phyloP scores from a whole-genome alignment of 352 stramenopile genomes.

The Phytophthora palmivora region DNA sequence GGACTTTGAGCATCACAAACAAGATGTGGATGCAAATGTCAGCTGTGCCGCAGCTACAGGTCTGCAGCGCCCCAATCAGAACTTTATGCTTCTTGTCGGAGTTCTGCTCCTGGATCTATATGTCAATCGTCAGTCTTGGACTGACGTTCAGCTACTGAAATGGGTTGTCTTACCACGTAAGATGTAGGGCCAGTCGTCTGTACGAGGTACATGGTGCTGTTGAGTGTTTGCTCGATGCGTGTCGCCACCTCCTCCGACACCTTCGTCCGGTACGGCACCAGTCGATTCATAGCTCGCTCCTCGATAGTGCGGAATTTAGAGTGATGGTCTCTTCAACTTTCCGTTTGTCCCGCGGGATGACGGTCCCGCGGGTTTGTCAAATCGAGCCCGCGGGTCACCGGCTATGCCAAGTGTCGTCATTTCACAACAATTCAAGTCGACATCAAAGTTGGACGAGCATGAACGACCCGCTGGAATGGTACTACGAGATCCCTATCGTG shows the following conservation, averaged over 20 bases:
- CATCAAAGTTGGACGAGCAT: slow-evolving; percentile 40
- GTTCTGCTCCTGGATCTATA: slow-evolving; percentile 79
- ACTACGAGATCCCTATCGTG: slow-evolving; percentile 99
- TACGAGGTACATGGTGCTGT: slow-evolving; percentile 82
- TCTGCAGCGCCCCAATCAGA: slow-evolving; percentile 75
- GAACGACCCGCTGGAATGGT: slow-evolving; percentile 95
- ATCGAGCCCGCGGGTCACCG: slow-evolving; percentile 3
- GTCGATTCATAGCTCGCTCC: slow-evolving; percentile 55
- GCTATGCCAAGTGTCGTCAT: slow-evolving; percentile 45
- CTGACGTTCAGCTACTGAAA: slow-evolving; percentile 1
- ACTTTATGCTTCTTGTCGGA: slow-evolving; percentile 80
- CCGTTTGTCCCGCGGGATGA: not conserved
- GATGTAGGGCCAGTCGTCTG: slow-evolving; percentile 81
- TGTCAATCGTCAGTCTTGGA: not conserved
- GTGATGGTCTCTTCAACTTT: slow-evolving; percentile 45
- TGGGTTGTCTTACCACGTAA: slow-evolving; percentile 56
- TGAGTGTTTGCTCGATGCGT: slow-evolving; percentile 73
- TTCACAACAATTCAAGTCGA: slow-evolving; percentile 24
- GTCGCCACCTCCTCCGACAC: slow-evolving; percentile 47
- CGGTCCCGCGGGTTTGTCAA: slow-evolving; percentile 13
- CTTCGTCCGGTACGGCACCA: slow-evolving; percentile 74
- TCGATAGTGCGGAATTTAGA: slow-evolving; percentile 11
- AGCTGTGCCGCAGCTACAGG: slow-evolving; percentile 71
- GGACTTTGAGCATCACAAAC: slow-evolving; percentile 89
- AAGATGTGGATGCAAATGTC: slow-evolving; percentile 88